Percentiles rank a stretch among this genome's conserved stretches.
phyloP scores from a whole-genome alignment of 2,329 filamentous ascomycete genomes.

The Talaromyces sp. region DNA sequence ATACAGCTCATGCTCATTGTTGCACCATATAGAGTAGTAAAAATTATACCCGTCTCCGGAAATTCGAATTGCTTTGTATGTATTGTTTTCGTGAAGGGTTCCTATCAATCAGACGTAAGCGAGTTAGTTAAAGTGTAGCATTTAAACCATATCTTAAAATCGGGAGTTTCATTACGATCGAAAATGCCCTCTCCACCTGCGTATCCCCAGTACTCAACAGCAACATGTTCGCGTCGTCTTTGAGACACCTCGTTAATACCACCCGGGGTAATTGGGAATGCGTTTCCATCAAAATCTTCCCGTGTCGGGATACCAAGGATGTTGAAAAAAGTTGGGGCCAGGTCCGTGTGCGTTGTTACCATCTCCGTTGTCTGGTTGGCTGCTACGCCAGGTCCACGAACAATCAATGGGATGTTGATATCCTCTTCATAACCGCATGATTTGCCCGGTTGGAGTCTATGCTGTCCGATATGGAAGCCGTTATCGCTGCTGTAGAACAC shows the following conservation, averaged over 20 bases:
- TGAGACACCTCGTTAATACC: conserved; percentile 25
- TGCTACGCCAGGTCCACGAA: conserved; percentile 54
- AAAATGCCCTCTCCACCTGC: conserved; percentile 21
- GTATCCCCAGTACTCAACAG: conserved; percentile 54
- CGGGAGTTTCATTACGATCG: conserved; percentile 16
- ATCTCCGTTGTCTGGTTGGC: conserved; percentile 36
- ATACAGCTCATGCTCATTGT: conserved; percentile 62
- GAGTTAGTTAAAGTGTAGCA: conserved; percentile 14
- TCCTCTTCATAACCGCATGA: conserved; percentile 54
- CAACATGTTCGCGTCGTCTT: conserved; percentile 45
- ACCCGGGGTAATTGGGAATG: conserved; percentile 40
- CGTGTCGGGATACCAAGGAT: conserved; percentile 31
- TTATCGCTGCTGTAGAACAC: conserved; percentile 58
- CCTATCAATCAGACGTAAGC: conserved; percentile 1
- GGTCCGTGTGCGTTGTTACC: conserved; percentile 58
- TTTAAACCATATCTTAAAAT: background rate
- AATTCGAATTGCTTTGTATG: conserved; percentile 58
- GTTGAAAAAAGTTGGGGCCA: conserved; percentile 56
- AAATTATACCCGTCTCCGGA: conserved; percentile 53
- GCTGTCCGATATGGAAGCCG: conserved; percentile 56
- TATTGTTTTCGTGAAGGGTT: conserved; percentile 41
- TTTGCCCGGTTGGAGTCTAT: conserved; percentile 54
- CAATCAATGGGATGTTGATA: conserved; percentile 53
- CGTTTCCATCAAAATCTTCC: conserved; percentile 52
- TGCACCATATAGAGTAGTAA: conserved; percentile 67